Evolutionary conservation across 805 yeast genomes (phyloP), one percentile per base, ranked within the genome.

Genomic region (Wickerhamomyces bovis): DNA sequence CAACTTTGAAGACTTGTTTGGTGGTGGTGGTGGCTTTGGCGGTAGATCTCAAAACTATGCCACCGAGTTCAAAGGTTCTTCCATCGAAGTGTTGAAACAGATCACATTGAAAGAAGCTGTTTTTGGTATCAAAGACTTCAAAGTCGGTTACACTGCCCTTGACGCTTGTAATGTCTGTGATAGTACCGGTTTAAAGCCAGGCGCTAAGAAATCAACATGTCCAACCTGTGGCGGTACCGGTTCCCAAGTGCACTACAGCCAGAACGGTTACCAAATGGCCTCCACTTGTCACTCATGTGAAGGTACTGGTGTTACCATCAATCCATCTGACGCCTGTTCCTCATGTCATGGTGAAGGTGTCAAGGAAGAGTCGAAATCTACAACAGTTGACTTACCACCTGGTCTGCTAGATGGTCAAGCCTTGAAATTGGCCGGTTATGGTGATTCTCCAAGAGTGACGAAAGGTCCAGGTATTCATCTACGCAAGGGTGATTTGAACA

Each of bases 241-340:
- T 5, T 84, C 90, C 31, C 80, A 84, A 16, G 85, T 89, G 19
- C 97, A 92, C 58, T 73, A 81, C 41, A 76, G 86, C 62, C 83
- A 83, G 55, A 97, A 95, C 4, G 98, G 98, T 0, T 94, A 92
- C 77, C 97, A 90, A 59, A 89, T 94, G 96, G 83, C 96, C 3
- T 81, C 96, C 0, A 89, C 97, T 12, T 94, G 99, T 75, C 74
- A 74, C 43, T 70, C 81, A 3, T 94, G 99, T 73, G 81, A 76
- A 40, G 99, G 99, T 38, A 71, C 86, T 6, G 99, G 99, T 45
- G 94, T 89, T 1, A 75, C 72, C 4, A 80, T 89, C 43, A 77
- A 81, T 41, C 72, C 76, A 18, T 68, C 71, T 13, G 89, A 89
- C 61, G 80, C 80, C 45, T 94, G 99, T 74, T 58, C 62, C 1